These are phyloP conservation scores for Leucosporidium yakuticum DNA, from an alignment of 768 basidiomycete species.

Conservation along the genomic window DNA sequence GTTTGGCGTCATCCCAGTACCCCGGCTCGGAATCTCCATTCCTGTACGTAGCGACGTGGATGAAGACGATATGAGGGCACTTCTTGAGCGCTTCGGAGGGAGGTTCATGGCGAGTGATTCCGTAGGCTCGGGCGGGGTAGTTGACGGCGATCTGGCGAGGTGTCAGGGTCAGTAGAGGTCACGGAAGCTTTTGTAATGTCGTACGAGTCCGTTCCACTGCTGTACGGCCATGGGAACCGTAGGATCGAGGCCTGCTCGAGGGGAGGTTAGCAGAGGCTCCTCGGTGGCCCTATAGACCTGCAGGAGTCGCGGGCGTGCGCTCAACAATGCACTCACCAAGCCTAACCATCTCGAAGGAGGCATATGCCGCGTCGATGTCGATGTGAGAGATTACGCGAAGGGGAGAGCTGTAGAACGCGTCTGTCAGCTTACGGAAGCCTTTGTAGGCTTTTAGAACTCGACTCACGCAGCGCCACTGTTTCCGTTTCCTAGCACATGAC, in stretches of 20 bases:
- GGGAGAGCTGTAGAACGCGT: slow-evolving; percentile 52
- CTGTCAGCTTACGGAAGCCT: background rate
- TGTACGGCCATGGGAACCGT: slow-evolving; percentile 68
- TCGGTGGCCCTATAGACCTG: slow-evolving; percentile 42
- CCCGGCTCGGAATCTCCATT: slow-evolving; percentile 80
- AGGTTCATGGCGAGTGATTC: slow-evolving; percentile 86
- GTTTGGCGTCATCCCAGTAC: slow-evolving; percentile 86
- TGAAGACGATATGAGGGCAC: slow-evolving; percentile 74
- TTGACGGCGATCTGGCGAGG: slow-evolving; percentile 70
- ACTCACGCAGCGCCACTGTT: slow-evolving; percentile 24
- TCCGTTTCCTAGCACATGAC: slow-evolving; percentile 17
- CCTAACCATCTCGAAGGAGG: slow-evolving; percentile 69
- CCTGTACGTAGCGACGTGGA: slow-evolving; percentile 91
- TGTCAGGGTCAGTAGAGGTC: background rate
- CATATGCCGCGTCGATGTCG: slow-evolving; percentile 64
- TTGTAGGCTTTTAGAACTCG: background rate
- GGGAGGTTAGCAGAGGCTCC: slow-evolving; percentile 40
- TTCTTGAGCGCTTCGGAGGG: slow-evolving; percentile 60
- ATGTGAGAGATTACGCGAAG: slow-evolving; percentile 80
- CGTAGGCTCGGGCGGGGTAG: slow-evolving; percentile 86
- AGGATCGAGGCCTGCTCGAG: slow-evolving; percentile 37
- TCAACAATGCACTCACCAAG: too few relatives aligned
- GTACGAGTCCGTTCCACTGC: slow-evolving; percentile 68
- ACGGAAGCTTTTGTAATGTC: background rate
- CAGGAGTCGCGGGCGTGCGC: slow-evolving; percentile 57